Conservation (phyloP, 2,329 filamentous ascomycete genomes). For the Trichoderma aggressivum region DNA sequence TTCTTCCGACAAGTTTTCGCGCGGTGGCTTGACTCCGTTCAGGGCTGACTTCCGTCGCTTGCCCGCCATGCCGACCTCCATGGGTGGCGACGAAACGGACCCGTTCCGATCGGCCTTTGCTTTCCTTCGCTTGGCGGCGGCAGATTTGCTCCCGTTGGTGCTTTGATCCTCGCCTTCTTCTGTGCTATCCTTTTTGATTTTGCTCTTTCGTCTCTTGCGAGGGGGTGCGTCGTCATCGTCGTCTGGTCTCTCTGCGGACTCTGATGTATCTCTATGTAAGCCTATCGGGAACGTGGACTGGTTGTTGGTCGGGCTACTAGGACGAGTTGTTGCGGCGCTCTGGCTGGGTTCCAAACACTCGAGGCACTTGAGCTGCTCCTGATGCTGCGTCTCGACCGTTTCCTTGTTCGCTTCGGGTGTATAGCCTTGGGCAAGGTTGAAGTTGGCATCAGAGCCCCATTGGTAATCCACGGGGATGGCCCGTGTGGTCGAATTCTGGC, state of each 20-base stretch:
- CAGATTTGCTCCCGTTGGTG: constrained; percentile 25
- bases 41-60: constrained; percentile 51
- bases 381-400: constrained; percentile 54
- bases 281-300: not conserved
- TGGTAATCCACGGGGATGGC: constrained; percentile 48
- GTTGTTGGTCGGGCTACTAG: constrained; percentile 49
- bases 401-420: constrained; percentile 55
- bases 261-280: constrained; percentile 21
- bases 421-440: constrained; percentile 57
- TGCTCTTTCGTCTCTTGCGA: constrained; percentile 55
- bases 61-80: constrained; percentile 30
- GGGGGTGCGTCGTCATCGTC: constrained; percentile 40
- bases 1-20: constrained; percentile 74
- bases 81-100: constrained; percentile 31
- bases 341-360: constrained; percentile 54
- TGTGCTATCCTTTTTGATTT: constrained; percentile 40
- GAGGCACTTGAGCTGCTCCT: constrained; percentile 54
- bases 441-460: constrained; percentile 68
- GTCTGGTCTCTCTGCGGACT: constrained; percentile 32
- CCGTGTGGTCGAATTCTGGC: constrained; percentile 29
- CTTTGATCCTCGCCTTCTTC: constrained; percentile 44
- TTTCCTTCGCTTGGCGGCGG: constrained; percentile 46
- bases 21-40: constrained; percentile 42
- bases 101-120: constrained; percentile 41
- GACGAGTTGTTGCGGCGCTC: constrained; percentile 58